phyloP scores from a whole-genome alignment of 441 rosid genomes.

The Pelargonium australe region DNA sequence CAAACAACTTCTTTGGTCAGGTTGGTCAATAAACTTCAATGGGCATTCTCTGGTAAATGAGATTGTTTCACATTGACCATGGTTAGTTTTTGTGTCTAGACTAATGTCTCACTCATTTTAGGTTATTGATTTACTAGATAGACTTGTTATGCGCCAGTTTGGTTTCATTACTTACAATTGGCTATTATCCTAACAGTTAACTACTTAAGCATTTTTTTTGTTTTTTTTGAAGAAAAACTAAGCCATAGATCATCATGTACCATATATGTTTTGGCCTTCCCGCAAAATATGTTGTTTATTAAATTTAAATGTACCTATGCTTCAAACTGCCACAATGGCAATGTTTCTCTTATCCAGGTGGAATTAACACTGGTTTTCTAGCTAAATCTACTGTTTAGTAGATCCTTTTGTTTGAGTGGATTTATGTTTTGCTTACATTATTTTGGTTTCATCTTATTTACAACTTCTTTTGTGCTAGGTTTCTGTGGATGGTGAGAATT shows the following conservation, averaged over 20 bases:
- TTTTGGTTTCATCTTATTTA: not conserved
- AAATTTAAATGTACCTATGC: not conserved
- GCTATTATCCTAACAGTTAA: too few species aligned
- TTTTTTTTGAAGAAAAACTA: too few species aligned
- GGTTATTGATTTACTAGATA: not conserved
- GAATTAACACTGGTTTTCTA: not conserved
- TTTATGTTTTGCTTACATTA: not conserved
- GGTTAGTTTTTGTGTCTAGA: not conserved
- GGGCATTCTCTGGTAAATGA: not conserved
- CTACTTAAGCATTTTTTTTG: too few species aligned
- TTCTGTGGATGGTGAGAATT: conserved; percentile 99
- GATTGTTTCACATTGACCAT: not conserved
- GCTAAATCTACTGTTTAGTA: not conserved
- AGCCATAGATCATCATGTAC: not conserved
- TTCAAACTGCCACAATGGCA: not conserved
- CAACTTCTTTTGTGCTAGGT: conserved; percentile 41
- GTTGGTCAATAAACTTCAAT: too few species aligned
- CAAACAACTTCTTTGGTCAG: too few species aligned
- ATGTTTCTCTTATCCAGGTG: not conserved
- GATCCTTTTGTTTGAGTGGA: not conserved
- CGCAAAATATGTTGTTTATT: not conserved
- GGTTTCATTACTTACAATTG: not conserved
- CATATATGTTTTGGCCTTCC: not conserved
- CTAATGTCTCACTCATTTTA: not conserved
- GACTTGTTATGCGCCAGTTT: not conserved